Evolutionary conservation across 768 basidiomycete genomes (phyloP).

Genomic region (Rhodocollybia butyracea): DNA sequence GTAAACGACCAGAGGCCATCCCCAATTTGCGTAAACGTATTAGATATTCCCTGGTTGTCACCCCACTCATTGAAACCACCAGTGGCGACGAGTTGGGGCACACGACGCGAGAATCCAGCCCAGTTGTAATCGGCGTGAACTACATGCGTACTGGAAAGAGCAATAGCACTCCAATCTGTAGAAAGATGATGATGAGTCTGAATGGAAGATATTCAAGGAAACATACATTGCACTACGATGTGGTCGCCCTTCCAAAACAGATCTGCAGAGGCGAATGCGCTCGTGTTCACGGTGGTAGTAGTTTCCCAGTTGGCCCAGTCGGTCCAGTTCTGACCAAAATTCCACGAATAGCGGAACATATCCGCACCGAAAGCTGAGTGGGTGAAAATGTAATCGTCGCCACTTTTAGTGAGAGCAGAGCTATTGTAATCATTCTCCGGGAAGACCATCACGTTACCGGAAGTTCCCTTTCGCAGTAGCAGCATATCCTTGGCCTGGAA

Average conservation of each 20-base stretch:
- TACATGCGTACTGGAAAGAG: slow-evolving; percentile 59
- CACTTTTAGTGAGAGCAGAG: slow-evolving; percentile 51
- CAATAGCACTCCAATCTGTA: slow-evolving; percentile 74
- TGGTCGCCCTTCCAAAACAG: slow-evolving; percentile 83
- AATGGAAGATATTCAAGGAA: background rate
- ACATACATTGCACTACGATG: slow-evolving; percentile 84
- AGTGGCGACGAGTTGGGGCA: slow-evolving; percentile 84
- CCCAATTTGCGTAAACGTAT: slow-evolving; percentile 60
- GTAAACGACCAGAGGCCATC: slow-evolving; percentile 81
- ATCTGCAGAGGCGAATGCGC: slow-evolving; percentile 45
- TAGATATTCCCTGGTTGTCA: slow-evolving; percentile 76
- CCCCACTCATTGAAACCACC: slow-evolving; percentile 94
- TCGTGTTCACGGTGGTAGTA: slow-evolving; percentile 57
- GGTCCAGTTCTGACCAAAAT: slow-evolving; percentile 85
- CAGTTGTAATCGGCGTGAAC: slow-evolving; percentile 77
- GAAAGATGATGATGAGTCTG: background rate
- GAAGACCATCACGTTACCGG: slow-evolving; percentile 86
- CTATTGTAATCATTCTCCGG: slow-evolving; percentile 77
- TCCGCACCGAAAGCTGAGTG: slow-evolving; percentile 88
- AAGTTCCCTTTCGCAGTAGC: slow-evolving; percentile 73
- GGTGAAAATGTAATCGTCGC: slow-evolving; percentile 69
- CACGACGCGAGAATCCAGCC: slow-evolving; percentile 57
- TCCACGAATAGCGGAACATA: slow-evolving; percentile 80
- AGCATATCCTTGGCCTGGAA: slow-evolving; percentile 72
- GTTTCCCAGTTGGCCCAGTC: slow-evolving; percentile 79